Evolutionary conservation across 805 yeast species (phyloP), one percentile per base, ranked within the genome.

Genomic region (Pichia phayaonensis): DNA sequence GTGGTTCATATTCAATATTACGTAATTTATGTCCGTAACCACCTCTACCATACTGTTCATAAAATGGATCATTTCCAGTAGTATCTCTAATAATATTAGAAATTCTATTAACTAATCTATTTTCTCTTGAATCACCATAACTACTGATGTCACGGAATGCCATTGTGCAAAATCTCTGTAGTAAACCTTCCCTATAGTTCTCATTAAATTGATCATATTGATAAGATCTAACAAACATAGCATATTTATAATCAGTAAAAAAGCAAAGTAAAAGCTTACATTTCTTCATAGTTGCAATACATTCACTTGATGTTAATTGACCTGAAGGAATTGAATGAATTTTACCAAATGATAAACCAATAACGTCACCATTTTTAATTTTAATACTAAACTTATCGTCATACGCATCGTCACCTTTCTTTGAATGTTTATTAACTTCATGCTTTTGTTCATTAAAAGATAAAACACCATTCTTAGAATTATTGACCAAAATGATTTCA

Each of bases 381-480:
- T 31, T 43, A 23, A 40, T 27, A 20, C 26, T 29, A 15, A 34
- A 44, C 2, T 46, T n/a, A 16, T 16, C 20, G 16, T 34, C 12
- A n/a, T 8, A 5, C 7, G 18, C 12, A 34, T 34, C 20, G 16
- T 16, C 10, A 7, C 8, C 7, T 7, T 4, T n/a, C 10, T 34
- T 34, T 34, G 18, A 16, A 34, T 16, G 10, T 7, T 34, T 34
- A n/a, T 7, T 7, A 21, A 49, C 43, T n/a, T 23, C 39, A 34
- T 45, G 29, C 8, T 21, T 24, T 16, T 7, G 1, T 15, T 49
- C 48, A 20, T 42, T 36, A 20, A 44, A 34, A 8, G 41, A 26
- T 18, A 42, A 46, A 22, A 52, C 42, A 2, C 57, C 57, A 24
- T 52, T 46, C 18, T 47, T 54, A 2, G 55, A 54, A 8, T 42